A percentile compares a stretch with the other conserved stretches of the same genome.
Conservation (phyloP, 2,329 filamentous ascomycete species). For the Pleoardoris graminearum region DNA sequence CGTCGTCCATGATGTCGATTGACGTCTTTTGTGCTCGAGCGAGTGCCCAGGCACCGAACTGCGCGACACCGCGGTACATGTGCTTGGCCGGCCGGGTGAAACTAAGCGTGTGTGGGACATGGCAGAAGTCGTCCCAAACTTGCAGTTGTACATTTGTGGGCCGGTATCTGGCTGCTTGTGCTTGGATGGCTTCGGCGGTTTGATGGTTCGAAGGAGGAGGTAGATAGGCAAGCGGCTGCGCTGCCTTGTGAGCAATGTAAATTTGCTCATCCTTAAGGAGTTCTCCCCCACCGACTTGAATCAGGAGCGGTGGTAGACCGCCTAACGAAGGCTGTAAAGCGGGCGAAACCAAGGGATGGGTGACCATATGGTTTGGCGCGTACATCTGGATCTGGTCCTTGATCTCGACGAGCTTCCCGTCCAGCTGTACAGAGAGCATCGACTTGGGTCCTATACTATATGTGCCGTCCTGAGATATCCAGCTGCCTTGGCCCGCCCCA, state of each 20-base stretch:
- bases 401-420: constrained; percentile 66
- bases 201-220: constrained; percentile 52
- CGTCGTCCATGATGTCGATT: constrained; percentile 81
- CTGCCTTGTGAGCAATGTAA: constrained; percentile 91
- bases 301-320: constrained; percentile 82
- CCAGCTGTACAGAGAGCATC: constrained; percentile 68
- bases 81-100: constrained; percentile 95
- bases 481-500: constrained; percentile 17
- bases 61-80: constrained; percentile 90
- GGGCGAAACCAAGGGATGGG: constrained; percentile 88
- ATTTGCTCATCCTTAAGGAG: constrained; percentile 92
- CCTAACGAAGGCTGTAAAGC: constrained; percentile 85
- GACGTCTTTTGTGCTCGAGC: constrained; percentile 77
- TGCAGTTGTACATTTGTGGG: constrained; percentile 93
- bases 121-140: constrained; percentile 94
- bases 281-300: constrained; percentile 87
- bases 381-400: constrained; percentile 93
- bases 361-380: constrained; percentile 79
- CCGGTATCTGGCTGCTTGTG: constrained; percentile 69
- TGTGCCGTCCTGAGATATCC: constrained; percentile 41
- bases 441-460: constrained; percentile 41
- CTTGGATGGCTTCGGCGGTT: constrained; percentile 62
- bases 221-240: constrained; percentile 76
- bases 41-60: constrained; percentile 91
- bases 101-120: constrained; percentile 88